phyloP scores from a whole-genome alignment of 495 filamentous ascomycete genomes.

The Talaromyces thailandensis region DNA sequence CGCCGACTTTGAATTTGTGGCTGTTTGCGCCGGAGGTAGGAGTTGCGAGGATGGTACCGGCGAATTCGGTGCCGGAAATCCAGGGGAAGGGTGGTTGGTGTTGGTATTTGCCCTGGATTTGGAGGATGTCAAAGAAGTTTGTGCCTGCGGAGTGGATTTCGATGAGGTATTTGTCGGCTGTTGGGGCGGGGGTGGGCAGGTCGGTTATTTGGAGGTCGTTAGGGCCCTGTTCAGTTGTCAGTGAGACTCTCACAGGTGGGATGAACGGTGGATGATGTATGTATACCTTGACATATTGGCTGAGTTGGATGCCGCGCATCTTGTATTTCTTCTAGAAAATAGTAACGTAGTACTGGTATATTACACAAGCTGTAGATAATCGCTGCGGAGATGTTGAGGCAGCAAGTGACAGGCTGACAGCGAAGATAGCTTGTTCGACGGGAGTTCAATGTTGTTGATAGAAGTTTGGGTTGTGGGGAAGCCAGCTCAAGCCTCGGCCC shows the following conservation, averaged over 20 bases:
- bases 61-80: constrained; percentile 81
- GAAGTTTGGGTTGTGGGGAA: background rate
- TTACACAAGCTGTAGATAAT: too few relatives aligned
- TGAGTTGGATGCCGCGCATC: constrained; percentile 82
- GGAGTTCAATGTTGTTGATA: background rate
- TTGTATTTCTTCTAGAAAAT: constrained; percentile 8
- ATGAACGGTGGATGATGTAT: background rate
- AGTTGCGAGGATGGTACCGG: constrained; percentile 61
- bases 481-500: background rate
- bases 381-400: too few relatives aligned
- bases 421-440: background rate
- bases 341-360: background rate
- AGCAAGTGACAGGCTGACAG: too few relatives aligned
- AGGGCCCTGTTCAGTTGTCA: constrained; percentile 47
- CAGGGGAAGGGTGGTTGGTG: constrained; percentile 69
- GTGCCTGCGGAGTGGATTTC: constrained; percentile 79
- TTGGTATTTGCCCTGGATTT: constrained; percentile 75
- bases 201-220: constrained; percentile 64
- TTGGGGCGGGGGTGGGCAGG: constrained; percentile 63
- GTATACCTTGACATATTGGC: constrained; percentile 73
- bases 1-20: constrained; percentile 61
- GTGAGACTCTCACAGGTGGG: background rate
- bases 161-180: constrained; percentile 72
- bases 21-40: constrained; percentile 40
- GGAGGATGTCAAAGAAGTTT: constrained; percentile 94